Evolutionary conservation across 768 basidiomycete genomes (phyloP), one percentile per base, ranked within the genome.

Genomic region (Postia placenta): DNA sequence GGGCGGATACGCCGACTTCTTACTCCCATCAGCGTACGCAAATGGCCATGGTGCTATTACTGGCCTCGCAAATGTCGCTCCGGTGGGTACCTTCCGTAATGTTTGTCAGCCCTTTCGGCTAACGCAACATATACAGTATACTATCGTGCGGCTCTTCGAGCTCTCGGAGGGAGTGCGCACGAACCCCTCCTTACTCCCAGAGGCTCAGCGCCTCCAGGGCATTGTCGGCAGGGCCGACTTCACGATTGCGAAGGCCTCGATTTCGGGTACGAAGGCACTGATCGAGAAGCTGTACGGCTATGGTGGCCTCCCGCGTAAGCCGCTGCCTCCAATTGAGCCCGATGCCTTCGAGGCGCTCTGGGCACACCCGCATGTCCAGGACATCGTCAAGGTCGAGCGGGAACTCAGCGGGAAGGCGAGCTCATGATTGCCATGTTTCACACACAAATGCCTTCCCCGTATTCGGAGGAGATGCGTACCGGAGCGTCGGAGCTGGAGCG

Each of bases 21-120:
- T 95, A 50, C 70, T 85, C 27, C 81, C 92, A 3, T 79, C 89
- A 5, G 64, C 78, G 2, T 82, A 80, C 60, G 84, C 77, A 25
- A 81, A 83, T 53, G 91, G 76, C 2, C 85, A 93, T 57, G 93
- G 93, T 41, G 91, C 89, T 42, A 95, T 95, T 62, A 92, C 87
- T 27, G 92, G 92, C 40, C 80, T 94, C 17, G 91, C 78, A 6
- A 94, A 94, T 62, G 62, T 93, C 48, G 82, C 86, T 39, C 90
- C 89, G 9, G 88, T 85, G 57, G 53, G 77, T 56, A 11, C 25
- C 2, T 25, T 15, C 20, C 20, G 4, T 12, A 23, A 17, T 46
- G 3, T 5, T 35, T 11, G 15, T 40, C 14, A 5, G 12, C 42
- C 5, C 24, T 19, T 4, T 14, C 42, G 20, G 1, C 20, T 45